Percentiles rank a stretch among this genome's conserved stretches.
phyloP scores from a whole-genome alignment of 768 basidiomycete species.

The Amyloporia xantha region DNA sequence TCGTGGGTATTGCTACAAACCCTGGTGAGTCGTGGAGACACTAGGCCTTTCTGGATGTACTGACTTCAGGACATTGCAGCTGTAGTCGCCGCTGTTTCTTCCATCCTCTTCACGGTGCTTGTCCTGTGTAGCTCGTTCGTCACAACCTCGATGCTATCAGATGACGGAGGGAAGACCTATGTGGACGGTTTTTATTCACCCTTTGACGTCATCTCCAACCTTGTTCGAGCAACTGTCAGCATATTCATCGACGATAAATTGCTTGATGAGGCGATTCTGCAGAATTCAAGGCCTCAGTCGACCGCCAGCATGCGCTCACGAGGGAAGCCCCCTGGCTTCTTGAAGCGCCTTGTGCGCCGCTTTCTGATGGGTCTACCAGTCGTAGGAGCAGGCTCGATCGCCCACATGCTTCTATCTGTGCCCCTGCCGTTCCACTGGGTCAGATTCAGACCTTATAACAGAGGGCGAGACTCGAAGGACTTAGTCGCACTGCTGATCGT shows the following conservation, averaged over 20 bases:
- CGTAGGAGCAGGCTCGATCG: constrained; percentile 68
- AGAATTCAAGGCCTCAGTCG: constrained; percentile 2
- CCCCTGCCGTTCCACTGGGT: constrained; percentile 67
- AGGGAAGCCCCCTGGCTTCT: constrained; percentile 36
- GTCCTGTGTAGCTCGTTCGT: constrained; percentile 66
- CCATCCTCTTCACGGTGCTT: constrained; percentile 54
- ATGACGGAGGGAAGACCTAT: constrained; percentile 38
- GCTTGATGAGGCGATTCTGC: constrained; percentile 26
- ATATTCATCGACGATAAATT: constrained; percentile 51
- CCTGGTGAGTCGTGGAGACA: constrained; percentile 38
- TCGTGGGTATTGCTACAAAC: constrained; percentile 72
- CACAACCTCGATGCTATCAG: constrained; percentile 62
- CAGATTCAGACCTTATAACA: constrained; percentile 51
- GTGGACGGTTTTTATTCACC: constrained; percentile 35
- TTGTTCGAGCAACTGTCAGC: constrained; percentile 56
- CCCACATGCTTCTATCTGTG: constrained; percentile 62
- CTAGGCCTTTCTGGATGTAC: neutral
- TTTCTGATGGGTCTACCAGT: constrained; percentile 74
- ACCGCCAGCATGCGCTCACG: constrained; percentile 7
- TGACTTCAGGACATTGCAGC: constrained; percentile 33
- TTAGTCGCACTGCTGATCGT: constrained; percentile 61
- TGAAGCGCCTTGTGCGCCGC: constrained; percentile 56
- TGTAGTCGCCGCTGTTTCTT: constrained; percentile 53
- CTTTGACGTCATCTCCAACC: constrained; percentile 48
- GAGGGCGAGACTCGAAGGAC: constrained; percentile 54